Percentiles rank a stretch among this genome's conserved stretches.
These are phyloP conservation scores for Reticulascus tulasneorum DNA, from an alignment of 2,329 filamentous ascomycete genomes.

Conservation along the genomic window DNA sequence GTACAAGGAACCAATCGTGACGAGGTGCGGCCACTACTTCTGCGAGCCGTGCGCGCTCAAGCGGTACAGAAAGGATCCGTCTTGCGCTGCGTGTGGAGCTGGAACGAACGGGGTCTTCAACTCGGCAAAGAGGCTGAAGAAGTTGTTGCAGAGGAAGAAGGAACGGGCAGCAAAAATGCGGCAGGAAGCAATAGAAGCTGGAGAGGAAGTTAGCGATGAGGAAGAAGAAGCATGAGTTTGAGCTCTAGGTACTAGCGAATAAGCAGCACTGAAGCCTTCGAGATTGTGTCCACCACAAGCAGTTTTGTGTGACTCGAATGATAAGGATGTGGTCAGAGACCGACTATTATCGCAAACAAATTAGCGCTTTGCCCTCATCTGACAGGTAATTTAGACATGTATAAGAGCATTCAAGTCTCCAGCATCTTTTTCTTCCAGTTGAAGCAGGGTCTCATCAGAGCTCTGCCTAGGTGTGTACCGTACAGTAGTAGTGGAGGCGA, in stretches of 20 bases:
- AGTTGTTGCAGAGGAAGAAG: slow-evolving; percentile 71
- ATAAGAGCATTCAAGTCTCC: too few relatives aligned
- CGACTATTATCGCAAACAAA: too few relatives aligned
- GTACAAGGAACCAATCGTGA: slow-evolving; percentile 78
- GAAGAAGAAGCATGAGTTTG: slow-evolving; percentile 25
- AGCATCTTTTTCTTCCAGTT: too few relatives aligned
- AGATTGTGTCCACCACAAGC: too few relatives aligned
- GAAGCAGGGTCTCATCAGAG: too few relatives aligned
- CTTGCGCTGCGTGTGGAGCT: slow-evolving; percentile 78
- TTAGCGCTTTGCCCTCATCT: too few relatives aligned
- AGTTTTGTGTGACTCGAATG: too few relatives aligned
- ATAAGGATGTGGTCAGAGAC: too few relatives aligned
- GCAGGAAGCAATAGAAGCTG: slow-evolving; percentile 47
- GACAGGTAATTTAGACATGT: too few relatives aligned
- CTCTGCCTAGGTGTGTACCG: too few relatives aligned
- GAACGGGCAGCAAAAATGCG: slow-evolving; percentile 56
- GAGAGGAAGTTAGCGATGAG: slow-evolving; percentile 45
- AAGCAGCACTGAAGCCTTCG: too few relatives aligned
- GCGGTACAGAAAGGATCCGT: slow-evolving; percentile 80
- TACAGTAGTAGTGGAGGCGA: too few relatives aligned
- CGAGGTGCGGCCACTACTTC: slow-evolving; percentile 93
- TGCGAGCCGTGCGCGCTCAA: slow-evolving; percentile 86
- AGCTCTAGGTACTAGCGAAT: slow-evolving; percentile 5
- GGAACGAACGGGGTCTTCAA: slow-evolving; percentile 91
- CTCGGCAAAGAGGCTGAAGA: slow-evolving; percentile 75